Evolutionary conservation across 1,284 basidiomycete genomes (phyloP).

Genomic region (Marasmius sp.): DNA sequence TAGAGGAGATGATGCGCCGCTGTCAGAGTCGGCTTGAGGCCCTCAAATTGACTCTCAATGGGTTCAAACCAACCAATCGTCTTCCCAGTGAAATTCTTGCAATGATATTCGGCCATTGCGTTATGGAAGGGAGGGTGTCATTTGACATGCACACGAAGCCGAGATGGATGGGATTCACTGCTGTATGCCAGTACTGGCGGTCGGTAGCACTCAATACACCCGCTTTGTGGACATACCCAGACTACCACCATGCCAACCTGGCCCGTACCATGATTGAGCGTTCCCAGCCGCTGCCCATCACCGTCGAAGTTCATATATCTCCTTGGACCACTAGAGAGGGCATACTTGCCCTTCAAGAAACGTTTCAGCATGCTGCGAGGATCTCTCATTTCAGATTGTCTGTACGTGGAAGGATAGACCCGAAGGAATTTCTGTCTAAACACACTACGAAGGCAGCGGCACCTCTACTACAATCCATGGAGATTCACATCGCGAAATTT

Average conservation of each 20-base stretch:
- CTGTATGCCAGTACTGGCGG: background rate
- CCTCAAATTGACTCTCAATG: no score
- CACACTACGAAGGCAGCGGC: no score
- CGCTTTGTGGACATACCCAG: background rate
- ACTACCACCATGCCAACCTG: background rate
- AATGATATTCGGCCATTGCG: background rate
- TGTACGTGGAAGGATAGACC: no score
- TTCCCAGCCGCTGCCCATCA: background rate
- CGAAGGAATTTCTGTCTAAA: no score
- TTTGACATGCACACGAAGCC: background rate
- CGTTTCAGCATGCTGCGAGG: no score
- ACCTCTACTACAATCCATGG: no score
- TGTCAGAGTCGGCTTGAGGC: no score
- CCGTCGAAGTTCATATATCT: background rate
- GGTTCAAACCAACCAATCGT: background rate
- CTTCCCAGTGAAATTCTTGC: background rate
- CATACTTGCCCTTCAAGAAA: no score
- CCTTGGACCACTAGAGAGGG: background rate
- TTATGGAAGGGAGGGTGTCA: background rate
- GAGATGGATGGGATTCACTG: background rate
- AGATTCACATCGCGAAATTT: no score
- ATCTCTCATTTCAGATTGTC: no score
- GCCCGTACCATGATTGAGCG: background rate
- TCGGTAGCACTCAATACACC: background rate
- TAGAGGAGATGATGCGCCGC: no score